Evolutionary conservation across 495 filamentous ascomycete species (phyloP).

Genomic region (Hyaloscypha bicolor): DNA sequence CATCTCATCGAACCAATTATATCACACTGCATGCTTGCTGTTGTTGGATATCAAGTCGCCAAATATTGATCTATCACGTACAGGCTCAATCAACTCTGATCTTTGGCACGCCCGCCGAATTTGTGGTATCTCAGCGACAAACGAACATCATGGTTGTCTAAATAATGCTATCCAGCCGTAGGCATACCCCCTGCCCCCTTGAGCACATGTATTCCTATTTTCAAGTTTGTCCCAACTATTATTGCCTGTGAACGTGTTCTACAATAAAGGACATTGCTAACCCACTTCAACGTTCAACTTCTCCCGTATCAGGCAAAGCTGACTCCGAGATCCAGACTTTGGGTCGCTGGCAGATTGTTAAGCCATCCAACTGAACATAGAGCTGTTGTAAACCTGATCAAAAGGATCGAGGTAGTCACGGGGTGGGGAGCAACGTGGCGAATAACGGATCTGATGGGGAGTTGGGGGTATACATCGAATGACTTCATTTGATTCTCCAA

Average conservation of each 20-base stretch:
- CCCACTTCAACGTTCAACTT: too few species aligned
- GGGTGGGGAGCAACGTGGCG: conserved; percentile 52
- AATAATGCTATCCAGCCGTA: conserved; percentile 51
- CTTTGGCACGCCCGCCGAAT: conserved; percentile 53
- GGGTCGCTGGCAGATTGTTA: conserved; percentile 49
- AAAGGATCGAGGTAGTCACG: conserved; percentile 45
- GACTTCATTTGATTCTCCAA: background rate
- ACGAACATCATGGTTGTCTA: conserved; percentile 49
- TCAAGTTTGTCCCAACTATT: too few species aligned
- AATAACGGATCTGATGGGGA: conserved; percentile 45
- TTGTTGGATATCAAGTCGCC: conserved; percentile 46
- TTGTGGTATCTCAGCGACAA: conserved; percentile 50
- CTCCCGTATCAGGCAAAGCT: background rate
- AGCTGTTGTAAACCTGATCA: conserved; percentile 44
- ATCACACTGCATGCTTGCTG: conserved; percentile 50
- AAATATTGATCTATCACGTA: conserved; percentile 31
- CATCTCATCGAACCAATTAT: conserved; percentile 52
- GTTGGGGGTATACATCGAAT: conserved; percentile 43
- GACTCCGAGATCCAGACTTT: conserved; percentile 28
- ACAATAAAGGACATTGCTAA: too few species aligned
- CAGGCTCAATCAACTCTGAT: conserved; percentile 29
- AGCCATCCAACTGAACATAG: conserved; percentile 49
- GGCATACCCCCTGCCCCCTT: background rate
- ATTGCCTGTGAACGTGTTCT: too few species aligned
- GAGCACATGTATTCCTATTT: background rate